phyloP scores from a whole-genome alignment of 2,329 filamentous ascomycete genomes.

The Cordyceps cateniannulata region DNA sequence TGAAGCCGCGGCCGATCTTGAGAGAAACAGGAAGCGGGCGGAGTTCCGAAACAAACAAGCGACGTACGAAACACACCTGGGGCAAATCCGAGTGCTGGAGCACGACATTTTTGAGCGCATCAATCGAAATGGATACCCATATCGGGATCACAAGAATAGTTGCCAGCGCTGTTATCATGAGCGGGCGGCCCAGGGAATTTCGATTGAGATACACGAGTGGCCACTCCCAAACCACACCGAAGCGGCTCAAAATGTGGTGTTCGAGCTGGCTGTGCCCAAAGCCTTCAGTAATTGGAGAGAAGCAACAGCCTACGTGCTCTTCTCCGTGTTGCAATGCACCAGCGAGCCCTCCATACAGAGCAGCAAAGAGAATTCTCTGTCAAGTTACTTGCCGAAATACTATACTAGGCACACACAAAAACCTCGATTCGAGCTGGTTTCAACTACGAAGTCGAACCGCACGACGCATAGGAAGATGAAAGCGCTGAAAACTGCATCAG shows the following conservation, averaged over 20 bases:
- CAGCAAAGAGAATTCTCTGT: neutral
- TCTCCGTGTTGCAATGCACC: neutral
- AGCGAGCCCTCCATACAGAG: neutral
- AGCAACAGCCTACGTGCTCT: neutral
- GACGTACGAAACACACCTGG: no score
- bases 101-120: neutral
- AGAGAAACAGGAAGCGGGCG: neutral
- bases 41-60: neutral
- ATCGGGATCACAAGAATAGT: neutral
- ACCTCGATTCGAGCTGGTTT: neutral
- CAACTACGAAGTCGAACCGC: neutral
- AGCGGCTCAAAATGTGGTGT: neutral
- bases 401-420: rapidly evolving
- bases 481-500: neutral
- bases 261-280: neutral
- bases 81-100: neutral
- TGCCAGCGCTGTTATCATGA: neutral
- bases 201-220: conserved; percentile 7
- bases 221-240: neutral
- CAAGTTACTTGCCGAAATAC: neutral
- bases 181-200: neutral
- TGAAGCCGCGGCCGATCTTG: neutral
- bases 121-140: neutral
- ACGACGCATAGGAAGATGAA: neutral
- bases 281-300: neutral